Evolutionary conservation across 1,284 basidiomycete genomes (phyloP), one percentile per base, ranked within the genome.

Genomic region (Cystobasidium sp.): DNA sequence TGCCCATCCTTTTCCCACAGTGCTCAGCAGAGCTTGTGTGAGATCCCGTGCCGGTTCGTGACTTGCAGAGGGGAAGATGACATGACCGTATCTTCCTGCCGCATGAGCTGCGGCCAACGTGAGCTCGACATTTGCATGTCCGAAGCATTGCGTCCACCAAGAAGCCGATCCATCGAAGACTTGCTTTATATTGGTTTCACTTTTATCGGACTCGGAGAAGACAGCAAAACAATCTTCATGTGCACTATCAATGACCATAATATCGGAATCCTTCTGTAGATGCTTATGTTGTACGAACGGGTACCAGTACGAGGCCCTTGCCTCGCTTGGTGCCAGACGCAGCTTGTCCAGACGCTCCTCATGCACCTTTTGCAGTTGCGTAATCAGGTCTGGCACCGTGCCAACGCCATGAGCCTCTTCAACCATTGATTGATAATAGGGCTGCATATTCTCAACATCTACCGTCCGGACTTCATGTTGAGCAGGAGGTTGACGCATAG

Each of bases 131-230:
- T 92, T 85, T 0, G 88, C 89, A 80, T 98, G 96, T 0, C 95
- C 95, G 55, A 97, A 84, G 0, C 90, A 88, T 84, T 99, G 96
- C 0, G 96, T 98, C 93, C 96, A 99, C 96, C 96, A 98, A 16
- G 93, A 96, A 0, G 96, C 94, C 0, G 94, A 96, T 8, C 92
- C 91, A 80, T 97, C 96, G 75, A 94, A 88, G 77, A 91, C 88
- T 1, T 91, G 88, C 53, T 86, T 84, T 6, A 96, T 84, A n/a
- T 77, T 44, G 31, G 78, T 63, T 1, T 61, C 22, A 1, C 49
- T 37, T 8, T 53, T 24, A 7, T 70, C 75, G 46, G 77, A 79
- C 53, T 83, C 79, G 44, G 84, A 83, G 78, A 88, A 89, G 47
- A 90, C 85, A 75, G 88, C 90, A 83, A 96, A 94, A 81, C 90